Evolutionary conservation across 1,284 basidiomycete species (phyloP), one percentile per base, ranked within the genome.

Genomic region (Mrakiaceae sp.): DNA sequence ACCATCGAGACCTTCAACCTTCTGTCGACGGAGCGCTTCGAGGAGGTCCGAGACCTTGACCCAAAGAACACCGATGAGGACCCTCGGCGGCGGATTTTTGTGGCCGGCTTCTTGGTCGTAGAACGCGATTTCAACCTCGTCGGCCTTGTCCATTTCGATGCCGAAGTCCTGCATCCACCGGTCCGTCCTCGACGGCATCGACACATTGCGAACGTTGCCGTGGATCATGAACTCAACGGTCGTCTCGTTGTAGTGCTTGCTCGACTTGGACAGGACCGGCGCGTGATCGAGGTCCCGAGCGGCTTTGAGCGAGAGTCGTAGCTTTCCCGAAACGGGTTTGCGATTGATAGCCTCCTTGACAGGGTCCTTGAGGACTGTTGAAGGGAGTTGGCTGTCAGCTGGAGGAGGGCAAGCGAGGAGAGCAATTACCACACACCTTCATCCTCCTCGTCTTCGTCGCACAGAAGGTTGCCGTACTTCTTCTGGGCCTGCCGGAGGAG

Each of bases 121-220:
- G 42, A 99, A 84, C 12, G 92, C 91, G 58, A 99, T 86, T 77
- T 98, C 96, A 63, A 98, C 89, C 81, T 99, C 96, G 75, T 95
- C 98, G 48, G 94, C 94, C 76, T 97, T 98, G 79, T 98, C 95
- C 60, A 98, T 90, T 1, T 87, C 83, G 68, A 99, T 90, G 76
- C 96, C 90, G 69, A 98, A 98, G 67, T 92, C 89, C 77, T 98
- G 95, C 75, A 92, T 90, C 96, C 96, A 99, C 58, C 88, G 85
- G 77, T 98, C 96, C 58, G 87, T 95, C 68, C 93, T 86, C 27
- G 91, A 88, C 6, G 91, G 88, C 72, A 96, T 92, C 0, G 95
- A 95, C 65, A 88, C 85, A 7, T 91, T 94, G 6, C 90, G 83
- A 70, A 94, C 90, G 27, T 88, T 93, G 52, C 96, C 94, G 80